Evolutionary conservation across 345 rosid genomes (phyloP).

Genomic region (Aegle marmelos): DNA sequence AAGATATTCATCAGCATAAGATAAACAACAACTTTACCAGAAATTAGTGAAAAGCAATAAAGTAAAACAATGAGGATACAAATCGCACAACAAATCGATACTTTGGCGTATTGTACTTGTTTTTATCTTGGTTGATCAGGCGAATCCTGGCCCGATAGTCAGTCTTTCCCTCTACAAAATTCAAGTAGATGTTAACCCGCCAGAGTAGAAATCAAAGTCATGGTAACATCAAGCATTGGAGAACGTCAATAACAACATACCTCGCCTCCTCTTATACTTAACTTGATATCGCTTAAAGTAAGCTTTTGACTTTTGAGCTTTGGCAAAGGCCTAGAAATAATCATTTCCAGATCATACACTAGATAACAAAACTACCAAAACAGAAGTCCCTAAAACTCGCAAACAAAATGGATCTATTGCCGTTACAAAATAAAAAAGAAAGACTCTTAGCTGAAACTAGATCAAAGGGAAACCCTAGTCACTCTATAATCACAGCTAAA

Average conservation of each 20-base stretch:
- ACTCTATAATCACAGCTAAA: not conserved
- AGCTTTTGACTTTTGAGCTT: conserved; percentile 48
- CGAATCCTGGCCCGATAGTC: conserved; percentile 73
- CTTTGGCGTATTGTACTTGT: conserved; percentile 71
- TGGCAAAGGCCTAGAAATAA: conserved; percentile 44
- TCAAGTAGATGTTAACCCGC: not conserved
- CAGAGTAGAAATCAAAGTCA: not conserved
- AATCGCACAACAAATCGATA: conserved; percentile 68
- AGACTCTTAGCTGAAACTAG: not conserved
- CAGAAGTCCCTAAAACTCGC: not conserved
- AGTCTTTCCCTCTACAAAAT: conserved; percentile 60
- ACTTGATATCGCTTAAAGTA: conserved; percentile 75
- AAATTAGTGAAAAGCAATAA: not conserved
- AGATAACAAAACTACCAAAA: not conserved
- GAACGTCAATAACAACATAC: conserved; percentile 22
- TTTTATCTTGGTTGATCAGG: conserved; percentile 69
- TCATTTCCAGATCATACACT: not conserved
- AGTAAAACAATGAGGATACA: conserved; percentile 31
- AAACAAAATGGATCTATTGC: not conserved
- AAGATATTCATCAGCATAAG: not conserved
- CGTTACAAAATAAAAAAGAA: not conserved
- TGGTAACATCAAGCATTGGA: not conserved
- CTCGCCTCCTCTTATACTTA: conserved; percentile 71
- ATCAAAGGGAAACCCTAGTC: not conserved
- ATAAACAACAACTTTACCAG: not conserved